Percentiles rank a stretch among this genome's conserved stretches.
phyloP scores from a whole-genome alignment of 2,329 filamentous ascomycete species.

The Camillea tinctor region DNA sequence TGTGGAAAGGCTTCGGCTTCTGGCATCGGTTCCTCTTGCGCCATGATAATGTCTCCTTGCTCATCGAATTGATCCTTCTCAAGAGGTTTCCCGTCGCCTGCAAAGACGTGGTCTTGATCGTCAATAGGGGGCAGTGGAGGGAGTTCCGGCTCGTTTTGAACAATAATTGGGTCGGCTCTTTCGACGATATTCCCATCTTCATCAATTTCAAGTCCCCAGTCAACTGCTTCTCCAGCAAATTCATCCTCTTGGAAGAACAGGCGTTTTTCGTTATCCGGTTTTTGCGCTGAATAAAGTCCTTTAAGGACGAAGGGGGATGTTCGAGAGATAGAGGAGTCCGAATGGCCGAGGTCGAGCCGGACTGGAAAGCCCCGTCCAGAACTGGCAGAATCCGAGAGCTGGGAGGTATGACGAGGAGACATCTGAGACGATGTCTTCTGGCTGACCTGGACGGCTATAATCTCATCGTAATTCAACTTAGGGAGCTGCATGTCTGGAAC shows the following conservation, averaged over 20 bases:
- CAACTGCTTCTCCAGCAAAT: conserved; percentile 34
- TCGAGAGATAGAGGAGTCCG: conserved; percentile 20
- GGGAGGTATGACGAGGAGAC: conserved; percentile 22
- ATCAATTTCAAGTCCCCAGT: conserved; percentile 51
- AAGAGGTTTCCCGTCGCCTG: conserved; percentile 13
- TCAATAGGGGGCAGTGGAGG: conserved; percentile 37
- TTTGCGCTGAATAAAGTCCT: conserved; percentile 30
- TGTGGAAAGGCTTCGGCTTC: conserved; percentile 37
- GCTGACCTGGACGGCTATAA: conserved; percentile 33
- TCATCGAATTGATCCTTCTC: conserved; percentile 22
- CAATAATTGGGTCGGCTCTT: conserved; percentile 20
- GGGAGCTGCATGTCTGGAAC: conserved; percentile 64
- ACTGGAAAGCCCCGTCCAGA: conserved; percentile 20
- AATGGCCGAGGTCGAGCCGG: conserved; percentile 25
- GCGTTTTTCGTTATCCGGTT: conserved; percentile 28
- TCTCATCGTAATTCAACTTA: conserved; percentile 51
- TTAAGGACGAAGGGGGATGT: conserved; percentile 25
- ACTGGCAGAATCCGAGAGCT: conserved; percentile 17
- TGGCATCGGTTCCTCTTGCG: conserved; percentile 39
- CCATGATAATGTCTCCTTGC: conserved; percentile 36
- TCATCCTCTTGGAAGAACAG: conserved; percentile 33
- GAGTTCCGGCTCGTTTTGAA: conserved; percentile 44
- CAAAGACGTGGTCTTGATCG: conserved; percentile 9
- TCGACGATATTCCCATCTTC: conserved; percentile 49
- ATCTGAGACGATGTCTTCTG: conserved; percentile 33